These are phyloP conservation scores for Fusarium succisae DNA, from an alignment of 2,329 filamentous ascomycete genomes.

Conservation along the genomic window DNA sequence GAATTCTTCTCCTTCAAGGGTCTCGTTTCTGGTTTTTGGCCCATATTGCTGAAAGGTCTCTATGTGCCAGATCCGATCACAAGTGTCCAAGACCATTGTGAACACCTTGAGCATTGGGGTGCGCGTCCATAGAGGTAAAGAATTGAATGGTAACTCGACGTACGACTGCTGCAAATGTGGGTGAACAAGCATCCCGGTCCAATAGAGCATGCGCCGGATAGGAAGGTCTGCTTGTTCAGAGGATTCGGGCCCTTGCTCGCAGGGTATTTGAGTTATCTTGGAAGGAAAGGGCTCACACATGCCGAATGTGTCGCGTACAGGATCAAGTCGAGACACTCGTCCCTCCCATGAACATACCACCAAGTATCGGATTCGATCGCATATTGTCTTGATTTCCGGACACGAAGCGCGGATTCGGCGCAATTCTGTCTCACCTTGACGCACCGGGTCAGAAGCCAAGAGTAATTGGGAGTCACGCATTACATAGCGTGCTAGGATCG, in stretches of 20 bases:
- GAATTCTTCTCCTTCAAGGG: not conserved
- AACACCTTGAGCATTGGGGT: not conserved
- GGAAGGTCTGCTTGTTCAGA: not conserved
- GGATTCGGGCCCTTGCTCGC: fast-evolving
- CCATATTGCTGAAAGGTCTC: not conserved
- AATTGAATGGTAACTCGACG: fast-evolving
- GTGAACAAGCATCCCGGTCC: fast-evolving
- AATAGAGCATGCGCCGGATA: not conserved
- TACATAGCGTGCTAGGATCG: not conserved
- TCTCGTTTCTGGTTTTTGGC: not conserved
- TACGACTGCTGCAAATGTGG: not conserved
- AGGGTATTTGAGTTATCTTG: fast-evolving
- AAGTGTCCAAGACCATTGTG: fast-evolving
- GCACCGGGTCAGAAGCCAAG: not conserved
- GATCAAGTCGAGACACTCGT: not conserved
- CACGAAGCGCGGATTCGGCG: fast-evolving
- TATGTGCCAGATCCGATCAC: fast-evolving
- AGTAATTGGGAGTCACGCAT: not conserved
- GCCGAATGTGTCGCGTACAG: not conserved
- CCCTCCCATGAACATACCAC: fast-evolving
- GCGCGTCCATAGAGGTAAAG: not conserved
- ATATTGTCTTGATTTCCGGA: not conserved
- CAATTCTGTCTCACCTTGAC: not conserved
- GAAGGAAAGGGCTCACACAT: not conserved
- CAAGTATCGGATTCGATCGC: not conserved